Percentiles rank a stretch among this genome's conserved stretches.
Conservation (phyloP, 768 basidiomycete species). For the Pleurotus salmoneostramineus region DNA sequence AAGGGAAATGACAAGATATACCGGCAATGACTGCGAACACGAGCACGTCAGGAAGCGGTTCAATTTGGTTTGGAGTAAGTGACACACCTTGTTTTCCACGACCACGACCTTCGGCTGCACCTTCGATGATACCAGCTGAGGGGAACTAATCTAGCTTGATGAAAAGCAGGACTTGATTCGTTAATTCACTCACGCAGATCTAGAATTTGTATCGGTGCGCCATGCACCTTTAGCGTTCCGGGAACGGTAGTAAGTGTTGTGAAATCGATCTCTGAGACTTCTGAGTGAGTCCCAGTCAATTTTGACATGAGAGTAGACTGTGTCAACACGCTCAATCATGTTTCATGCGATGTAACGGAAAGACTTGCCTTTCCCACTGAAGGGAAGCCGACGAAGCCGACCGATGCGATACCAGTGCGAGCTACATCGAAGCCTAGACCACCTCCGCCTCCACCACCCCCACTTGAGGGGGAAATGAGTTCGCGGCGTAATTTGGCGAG, state of each 20-base stretch:
- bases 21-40: constrained; percentile 65
- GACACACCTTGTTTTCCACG: constrained; percentile 87
- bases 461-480: constrained; percentile 71
- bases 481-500: constrained; percentile 96
- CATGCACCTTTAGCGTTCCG: constrained; percentile 91
- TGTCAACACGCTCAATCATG: constrained; percentile 7
- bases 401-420: constrained; percentile 93
- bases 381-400: constrained; percentile 89
- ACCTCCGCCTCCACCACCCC: constrained; percentile 84
- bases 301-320: constrained; percentile 95
- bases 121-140: constrained; percentile 94
- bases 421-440: constrained; percentile 98
- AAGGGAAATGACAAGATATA: constrained; percentile 27
- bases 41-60: constrained; percentile 6
- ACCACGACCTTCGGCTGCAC: constrained; percentile 94
- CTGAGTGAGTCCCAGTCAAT: constrained; percentile 93
- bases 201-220: constrained; percentile 93
- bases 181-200: constrained; percentile 67
- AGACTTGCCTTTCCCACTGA: constrained; percentile 84
- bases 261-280: constrained; percentile 95
- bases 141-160: constrained; percentile 15
- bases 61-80: neutral
- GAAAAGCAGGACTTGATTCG: neutral
- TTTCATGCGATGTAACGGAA: neutral
- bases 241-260: constrained; percentile 95